phyloP scores from a whole-genome alignment of 2,329 filamentous ascomycete genomes.

The Epichloe gansuensis region DNA sequence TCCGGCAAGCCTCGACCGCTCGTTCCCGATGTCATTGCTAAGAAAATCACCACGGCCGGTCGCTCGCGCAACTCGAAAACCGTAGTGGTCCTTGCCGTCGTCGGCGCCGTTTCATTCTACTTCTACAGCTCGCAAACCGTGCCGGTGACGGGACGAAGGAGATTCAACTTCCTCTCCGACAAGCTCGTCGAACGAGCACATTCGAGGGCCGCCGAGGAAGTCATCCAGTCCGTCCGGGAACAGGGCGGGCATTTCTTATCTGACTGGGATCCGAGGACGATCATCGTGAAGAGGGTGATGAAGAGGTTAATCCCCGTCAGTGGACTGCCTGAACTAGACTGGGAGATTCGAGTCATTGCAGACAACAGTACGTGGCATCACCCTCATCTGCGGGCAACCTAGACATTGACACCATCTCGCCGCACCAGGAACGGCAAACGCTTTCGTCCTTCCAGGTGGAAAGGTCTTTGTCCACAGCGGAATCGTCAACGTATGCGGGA shows the following conservation, averaged over 20 bases:
- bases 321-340: constrained; percentile 45
- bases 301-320: constrained; percentile 53
- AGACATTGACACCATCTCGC: not conserved
- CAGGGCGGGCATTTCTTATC: constrained; percentile 45
- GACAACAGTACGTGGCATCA: constrained; percentile 31
- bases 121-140: constrained; percentile 58
- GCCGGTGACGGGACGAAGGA: constrained; percentile 55
- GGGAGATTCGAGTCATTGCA: constrained; percentile 69
- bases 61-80: constrained; percentile 19
- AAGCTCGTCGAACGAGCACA: constrained; percentile 37
- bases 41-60: constrained; percentile 16
- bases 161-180: constrained; percentile 58
- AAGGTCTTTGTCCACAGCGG: constrained; percentile 73
- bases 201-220: constrained; percentile 15
- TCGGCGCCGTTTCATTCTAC: constrained; percentile 47
- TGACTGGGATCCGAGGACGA: constrained; percentile 43
- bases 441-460: constrained; percentile 66
- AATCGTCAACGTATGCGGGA: constrained; percentile 53
- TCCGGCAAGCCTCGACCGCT: constrained; percentile 22
- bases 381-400: no score
- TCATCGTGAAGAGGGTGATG: constrained; percentile 52
- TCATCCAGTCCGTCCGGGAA: constrained; percentile 41
- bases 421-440: constrained; percentile 45
- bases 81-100: constrained; percentile 28
- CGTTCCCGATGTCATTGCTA: constrained; percentile 15